Percentiles rank a stretch among this genome's conserved stretches.
Evolutionary conservation across 2,329 filamentous ascomycete species (phyloP).

Genomic region (Nemania diffusa): DNA sequence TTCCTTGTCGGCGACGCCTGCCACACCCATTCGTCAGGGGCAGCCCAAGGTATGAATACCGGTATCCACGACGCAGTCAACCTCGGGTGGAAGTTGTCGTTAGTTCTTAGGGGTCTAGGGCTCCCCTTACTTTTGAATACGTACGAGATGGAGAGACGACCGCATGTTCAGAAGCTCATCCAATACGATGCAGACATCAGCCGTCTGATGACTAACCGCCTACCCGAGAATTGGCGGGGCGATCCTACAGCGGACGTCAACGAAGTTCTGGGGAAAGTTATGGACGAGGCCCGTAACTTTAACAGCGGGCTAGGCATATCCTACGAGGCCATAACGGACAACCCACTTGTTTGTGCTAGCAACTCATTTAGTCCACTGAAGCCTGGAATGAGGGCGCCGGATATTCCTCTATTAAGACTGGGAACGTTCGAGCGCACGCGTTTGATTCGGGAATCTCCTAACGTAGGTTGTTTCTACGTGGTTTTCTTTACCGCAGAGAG

Average conservation of each 20-base stretch:
- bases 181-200: slow-evolving; percentile 54
- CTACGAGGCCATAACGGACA: slow-evolving; percentile 60
- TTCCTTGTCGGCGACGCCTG: slow-evolving; percentile 67
- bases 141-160: slow-evolving; percentile 59
- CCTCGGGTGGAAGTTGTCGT: slow-evolving; percentile 61
- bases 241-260: slow-evolving; percentile 56
- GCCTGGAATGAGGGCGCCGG: slow-evolving; percentile 58
- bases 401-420: slow-evolving; percentile 57
- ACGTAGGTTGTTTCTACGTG: slow-evolving; percentile 55
- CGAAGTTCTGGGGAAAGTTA: slow-evolving; percentile 63
- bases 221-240: slow-evolving; percentile 53
- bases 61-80: slow-evolving; percentile 62
- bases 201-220: slow-evolving; percentile 53
- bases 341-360: slow-evolving; percentile 27
- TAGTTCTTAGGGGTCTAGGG: slow-evolving; percentile 50
- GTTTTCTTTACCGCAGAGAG: slow-evolving; percentile 50
- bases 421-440: slow-evolving; percentile 57
- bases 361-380: slow-evolving; percentile 19
- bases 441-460: slow-evolving; percentile 57
- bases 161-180: slow-evolving; percentile 57
- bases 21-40: slow-evolving; percentile 65
- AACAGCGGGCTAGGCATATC: slow-evolving; percentile 61
- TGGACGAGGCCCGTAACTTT: slow-evolving; percentile 51
- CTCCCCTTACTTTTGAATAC: slow-evolving; percentile 54
- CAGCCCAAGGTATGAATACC: slow-evolving; percentile 67